These are phyloP conservation scores for Eucalyptus marginata DNA, from an alignment of 345 rosid species.

Conservation along the genomic window DNA sequence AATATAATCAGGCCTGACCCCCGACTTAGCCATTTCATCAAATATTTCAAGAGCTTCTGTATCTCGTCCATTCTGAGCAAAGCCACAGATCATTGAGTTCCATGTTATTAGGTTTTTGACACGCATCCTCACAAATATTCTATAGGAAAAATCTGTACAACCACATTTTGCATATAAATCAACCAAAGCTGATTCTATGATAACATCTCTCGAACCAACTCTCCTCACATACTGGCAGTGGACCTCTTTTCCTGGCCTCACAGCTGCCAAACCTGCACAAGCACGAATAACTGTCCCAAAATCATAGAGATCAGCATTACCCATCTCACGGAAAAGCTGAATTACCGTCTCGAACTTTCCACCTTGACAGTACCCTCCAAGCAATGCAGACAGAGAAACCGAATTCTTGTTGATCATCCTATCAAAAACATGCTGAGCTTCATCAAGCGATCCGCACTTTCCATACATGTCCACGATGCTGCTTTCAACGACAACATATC, in stretches of 20 bases:
- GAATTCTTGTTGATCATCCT: constrained; percentile 55
- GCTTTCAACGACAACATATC: constrained; percentile 65
- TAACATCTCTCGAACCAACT: constrained; percentile 57
- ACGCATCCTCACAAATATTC: constrained; percentile 36
- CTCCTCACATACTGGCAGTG: constrained; percentile 82
- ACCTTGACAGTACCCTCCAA: constrained; percentile 74
- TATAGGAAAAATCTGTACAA: constrained; percentile 44
- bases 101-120: constrained; percentile 60
- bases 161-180: constrained; percentile 91
- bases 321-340: constrained; percentile 46
- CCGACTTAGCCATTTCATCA: constrained; percentile 37
- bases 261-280: constrained; percentile 70
- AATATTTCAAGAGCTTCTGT: constrained; percentile 53
- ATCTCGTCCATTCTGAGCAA: constrained; percentile 85
- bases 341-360: constrained; percentile 48
- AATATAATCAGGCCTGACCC: constrained; percentile 61
- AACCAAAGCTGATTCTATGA: constrained; percentile 81
- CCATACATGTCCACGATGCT: constrained; percentile 94
- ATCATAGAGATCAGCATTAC: constrained; percentile 49
- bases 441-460: constrained; percentile 48
- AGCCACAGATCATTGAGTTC: constrained; percentile 78
- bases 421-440: constrained; percentile 54
- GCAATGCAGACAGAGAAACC: constrained; percentile 80
- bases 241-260: constrained; percentile 75
- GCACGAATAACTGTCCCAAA: constrained; percentile 84